Base-by-base conservation (phyloP, 257 asterid species). In the Pogostemon cablin region DNA sequence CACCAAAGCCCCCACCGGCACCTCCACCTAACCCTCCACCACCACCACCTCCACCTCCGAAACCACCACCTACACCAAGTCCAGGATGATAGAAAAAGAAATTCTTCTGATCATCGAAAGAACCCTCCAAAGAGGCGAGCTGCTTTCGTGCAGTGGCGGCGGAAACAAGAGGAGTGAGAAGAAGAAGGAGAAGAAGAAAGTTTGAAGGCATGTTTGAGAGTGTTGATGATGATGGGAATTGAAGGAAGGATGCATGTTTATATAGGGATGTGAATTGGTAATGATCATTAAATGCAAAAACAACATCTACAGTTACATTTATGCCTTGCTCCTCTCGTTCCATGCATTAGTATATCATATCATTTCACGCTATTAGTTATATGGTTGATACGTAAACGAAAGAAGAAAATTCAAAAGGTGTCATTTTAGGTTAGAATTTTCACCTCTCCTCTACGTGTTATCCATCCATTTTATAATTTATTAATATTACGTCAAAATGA, bases 131-230 rank as follows among this genome's bases (percentile, higher is more conserved):
- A 62, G 34, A 66, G 7, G 60, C 61, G 11, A 77, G 74, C 20
- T 60, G 25, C 25, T 20, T 17, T 35, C 81, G 71, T 1, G 77
- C 74, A 35, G 65, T 59, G 71, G 67, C 11, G 65, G 77, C 66
- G 77, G 67, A 72, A 65, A 77, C 71, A 67, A 77, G 70, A 65
- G 77, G 50, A 46, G 57, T 65, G 47, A 78, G 47, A 57, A 73
- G 60, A 59, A 78, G 42, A 58, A 78, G 2, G 40, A 78, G 49
- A 57, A 69, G 49, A 56, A 0, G 25, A 20, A 69, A 48, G 55
- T 69, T 76, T 1, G 47, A 62, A 7, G 72, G 58, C 78, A 67
- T 74, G 9, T 32, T 44, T n/a, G 65, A 56, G 25, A 9, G 40
- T 42, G 43, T 55, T n/a, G 38, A 70, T 20, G n/a, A n/a, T n/a